Base-by-base conservation (phyloP, 2,329 filamentous ascomycete species). In the Fusarium xylarioides region DNA sequence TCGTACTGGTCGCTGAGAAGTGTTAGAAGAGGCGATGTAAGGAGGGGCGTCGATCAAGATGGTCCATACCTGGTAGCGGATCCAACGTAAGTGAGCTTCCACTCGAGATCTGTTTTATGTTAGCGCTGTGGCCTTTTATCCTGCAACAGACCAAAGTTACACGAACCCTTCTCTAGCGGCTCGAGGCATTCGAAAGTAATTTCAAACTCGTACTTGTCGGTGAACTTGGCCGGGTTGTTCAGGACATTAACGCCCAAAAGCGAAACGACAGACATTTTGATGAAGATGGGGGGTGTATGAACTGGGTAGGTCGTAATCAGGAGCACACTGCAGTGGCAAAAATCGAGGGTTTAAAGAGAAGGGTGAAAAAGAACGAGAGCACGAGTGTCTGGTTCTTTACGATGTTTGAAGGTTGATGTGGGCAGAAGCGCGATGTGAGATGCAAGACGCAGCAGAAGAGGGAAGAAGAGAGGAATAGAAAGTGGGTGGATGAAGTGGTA, bases 171-270 rank as follows among this genome's bases (percentile, higher is more conserved):
- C 82, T 97, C 93, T 43, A 99, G 89, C 76, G 92, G 90, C 86
- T 99, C 96, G 30, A 98, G 90, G 80, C 96, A 98, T 84, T 99
- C 96, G 73, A 99, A 99, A 23, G 96, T 99, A 82, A 99, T 98
- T 85, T 99, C 95, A 77, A 99, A 97, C 83, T 96, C 91, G 83
- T 99, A 99, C 61, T 94, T 91, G 82, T 95, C 93, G 78, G 91
- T 92, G 85, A 99, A 98, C 77, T 93, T 91, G 79, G 96, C 95
- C 80, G 96, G 96, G 86, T 99, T 99, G 90, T 99, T 98, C 82
- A 95, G 88, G 77, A 99, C 93, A 84, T 96, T 93, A 79, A 99
- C 96, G 80, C 95, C 95, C 76, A 99, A 90, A 68, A 99, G 91
- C 77, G 95, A 97, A 74, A 99, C 95, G 81, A 98, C 93, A 81